Base-by-base conservation (phyloP, 495 filamentous ascomycete genomes). In the Rhypophila decipiens region DNA sequence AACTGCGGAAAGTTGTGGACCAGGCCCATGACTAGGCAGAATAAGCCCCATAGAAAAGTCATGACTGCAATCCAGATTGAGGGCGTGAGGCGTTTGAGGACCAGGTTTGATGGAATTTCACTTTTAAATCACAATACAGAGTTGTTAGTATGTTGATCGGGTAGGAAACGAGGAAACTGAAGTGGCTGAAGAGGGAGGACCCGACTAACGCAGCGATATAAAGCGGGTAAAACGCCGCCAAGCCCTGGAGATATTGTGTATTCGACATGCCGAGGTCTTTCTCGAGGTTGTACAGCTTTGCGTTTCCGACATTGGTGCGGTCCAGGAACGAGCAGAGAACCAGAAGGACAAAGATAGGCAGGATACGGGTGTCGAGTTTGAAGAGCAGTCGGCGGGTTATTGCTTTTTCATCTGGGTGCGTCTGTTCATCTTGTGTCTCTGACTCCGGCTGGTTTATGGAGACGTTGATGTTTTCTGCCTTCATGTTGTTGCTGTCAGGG, bases 81-180 rank as follows among this genome's bases (percentile, higher is more conserved):
- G 4, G 86, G 86, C 0, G 74, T 69, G 12, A 87, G 58, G 39
- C 73, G 74, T 64, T 96, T 96, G 35, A 96, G 77, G 20, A 95
- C 68, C 34, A 96, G 57, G 58, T 96, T 96, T 33, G 86, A 90
- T 36, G 88, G 65, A 0, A 89, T 83, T 69, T 95, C 90, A 57
- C 85, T 38, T 29, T 67, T 54, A 13, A 9, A 34, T 34, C 29
- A 7, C 27, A 31, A 31, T 31, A n/a, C n/a, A n/a, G n/a, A n/a
- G n/a, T n/a, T n/a, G n/a, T n/a, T n/a, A n/a, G n/a, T n/a, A n/a
- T n/a, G n/a, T n/a, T n/a, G n/a, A n/a, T n/a, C n/a, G n/a, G n/a
- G n/a, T n/a, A n/a, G n/a, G n/a, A n/a, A n/a, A n/a, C n/a, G n/a
- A n/a, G n/a, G n/a, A n/a, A n/a, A n/a, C n/a, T n/a, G n/a, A n/a